Evolutionary conservation across 1,139 yeast species (phyloP), one percentile per base, ranked within the genome.

Genomic region (Nakaseomyces delphensis): DNA sequence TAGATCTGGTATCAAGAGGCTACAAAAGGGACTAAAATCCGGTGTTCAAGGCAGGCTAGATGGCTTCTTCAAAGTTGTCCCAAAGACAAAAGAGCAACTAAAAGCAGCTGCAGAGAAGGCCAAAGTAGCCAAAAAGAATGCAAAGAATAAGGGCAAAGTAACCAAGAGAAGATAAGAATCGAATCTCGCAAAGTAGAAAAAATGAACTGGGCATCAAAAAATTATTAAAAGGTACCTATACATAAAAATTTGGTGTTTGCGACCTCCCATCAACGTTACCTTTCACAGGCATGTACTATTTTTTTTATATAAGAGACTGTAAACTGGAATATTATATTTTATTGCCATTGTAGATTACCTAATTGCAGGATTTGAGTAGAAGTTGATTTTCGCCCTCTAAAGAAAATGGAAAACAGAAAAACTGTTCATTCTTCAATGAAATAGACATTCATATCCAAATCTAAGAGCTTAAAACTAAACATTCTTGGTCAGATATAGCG

Each of bases 31-130:
- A 2, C 69, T 85, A 49, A 86, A 85, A 56, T 72, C 82, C 2
- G 91, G 94, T 1, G 83, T 85, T 1, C 98, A 91, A 62, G 96
- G 94, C 5, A 74, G 98, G 51, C 67, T 91, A 30, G 96, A 89
- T 57, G 95, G 95, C 3, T 91, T 91, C 59, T 91, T 91, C 68
- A 77, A 76, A 57, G 84, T 77, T 29, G 78, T 77, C 23, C 78
- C 84, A 4, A 75, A 74, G 57, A 63, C 73, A 0, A 62, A 69
- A 44, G 69, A 67, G 39, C 65, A 69, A 39, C 49, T 65, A 6
- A 66, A 64, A 1, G 58, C 62, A 9, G 62, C 70, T 1, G 63
- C 65, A 28, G 65, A 65, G 44, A 71, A 66, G 53, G 61, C 66
- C 10, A 70, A 67, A 37, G 62, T 65, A 10, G 65, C 63, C 4